Conservation (phyloP, 1,284 basidiomycete genomes). For the Heterobasidion annosum region DNA sequence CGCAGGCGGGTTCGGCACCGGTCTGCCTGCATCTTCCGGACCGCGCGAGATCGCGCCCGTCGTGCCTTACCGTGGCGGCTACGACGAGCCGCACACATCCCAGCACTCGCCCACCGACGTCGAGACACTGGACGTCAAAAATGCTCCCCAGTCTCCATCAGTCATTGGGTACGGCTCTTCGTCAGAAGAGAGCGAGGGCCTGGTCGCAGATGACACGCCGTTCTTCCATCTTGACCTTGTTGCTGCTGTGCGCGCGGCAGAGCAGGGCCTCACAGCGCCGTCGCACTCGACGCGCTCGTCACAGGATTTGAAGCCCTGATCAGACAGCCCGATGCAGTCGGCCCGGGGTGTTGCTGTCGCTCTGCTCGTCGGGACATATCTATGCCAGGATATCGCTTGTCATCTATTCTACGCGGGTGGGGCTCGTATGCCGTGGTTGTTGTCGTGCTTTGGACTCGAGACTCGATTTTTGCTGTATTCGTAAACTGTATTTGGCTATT, state of each 20-base stretch:
- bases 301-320: not conserved
- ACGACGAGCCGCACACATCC: conserved; percentile 6
- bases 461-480: too few species aligned
- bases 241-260: conserved; percentile 67
- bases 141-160: conserved; percentile 4
- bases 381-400: too few species aligned
- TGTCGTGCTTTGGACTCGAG: too few species aligned
- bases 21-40: conserved; percentile 29
- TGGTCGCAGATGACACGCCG: conserved; percentile 56
- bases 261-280: conserved; percentile 21
- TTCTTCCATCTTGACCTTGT: conserved; percentile 84
- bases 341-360: too few species aligned
- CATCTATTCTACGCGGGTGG: too few species aligned
- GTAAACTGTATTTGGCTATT: too few species aligned
- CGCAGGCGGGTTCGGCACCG: conserved; percentile 80
- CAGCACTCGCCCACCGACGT: conserved; percentile 12
- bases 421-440: too few species aligned
- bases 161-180: conserved; percentile 14
- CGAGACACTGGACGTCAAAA: conserved; percentile 12
- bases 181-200: conserved; percentile 15
- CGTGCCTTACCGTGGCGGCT: conserved; percentile 45
- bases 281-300: not conserved
- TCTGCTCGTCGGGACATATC: too few species aligned
- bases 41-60: conserved; percentile 68
- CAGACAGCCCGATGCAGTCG: too few species aligned